Conservation (phyloP, 2,329 filamentous ascomycete species). For the Aspergillus neoniger region DNA sequence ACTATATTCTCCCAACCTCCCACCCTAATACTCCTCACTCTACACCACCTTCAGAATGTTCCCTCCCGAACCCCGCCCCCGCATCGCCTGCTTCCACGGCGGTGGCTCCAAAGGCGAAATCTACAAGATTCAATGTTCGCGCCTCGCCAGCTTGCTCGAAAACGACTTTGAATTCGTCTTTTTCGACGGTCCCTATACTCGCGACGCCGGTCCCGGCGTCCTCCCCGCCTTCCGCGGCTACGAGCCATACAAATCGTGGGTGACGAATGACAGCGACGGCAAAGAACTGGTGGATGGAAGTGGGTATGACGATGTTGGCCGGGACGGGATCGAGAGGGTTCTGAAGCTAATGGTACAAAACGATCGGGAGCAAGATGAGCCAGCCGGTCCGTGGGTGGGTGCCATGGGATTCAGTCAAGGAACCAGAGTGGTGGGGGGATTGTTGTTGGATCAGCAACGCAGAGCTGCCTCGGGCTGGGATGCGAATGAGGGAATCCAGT, state of each 20-base stretch:
- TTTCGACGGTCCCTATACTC: conserved; percentile 24
- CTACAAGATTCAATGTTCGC: conserved; percentile 23
- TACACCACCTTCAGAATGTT: not conserved
- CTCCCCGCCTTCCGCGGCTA: conserved; percentile 24
- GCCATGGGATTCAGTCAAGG: conserved; percentile 29
- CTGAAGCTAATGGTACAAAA: conserved; percentile 20
- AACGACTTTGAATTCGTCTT: conserved; percentile 22
- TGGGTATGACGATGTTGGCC: conserved; percentile 19
- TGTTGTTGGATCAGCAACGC: conserved; percentile 26
- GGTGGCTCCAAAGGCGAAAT: conserved; percentile 22
- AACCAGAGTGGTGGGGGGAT: conserved; percentile 19
- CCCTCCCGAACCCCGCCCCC: conserved; percentile 13
- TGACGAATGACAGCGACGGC: conserved; percentile 15
- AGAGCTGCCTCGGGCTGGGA: conserved; percentile 8
- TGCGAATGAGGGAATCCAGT: not conserved
- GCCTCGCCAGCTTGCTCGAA: conserved; percentile 18
- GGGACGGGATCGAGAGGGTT: conserved; percentile 24
- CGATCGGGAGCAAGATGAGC: not conserved
- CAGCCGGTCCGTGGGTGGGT: conserved; percentile 21
- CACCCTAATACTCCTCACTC: not conserved
- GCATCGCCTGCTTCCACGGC: conserved; percentile 29
- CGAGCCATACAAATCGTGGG: conserved; percentile 25
- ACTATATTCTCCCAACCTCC: not conserved
- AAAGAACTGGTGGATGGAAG: conserved; percentile 19
- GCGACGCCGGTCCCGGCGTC: conserved; percentile 22